Evolutionary conservation across 1,284 basidiomycete genomes (phyloP).

Genomic region (Pseudozyma flocculosa): DNA sequence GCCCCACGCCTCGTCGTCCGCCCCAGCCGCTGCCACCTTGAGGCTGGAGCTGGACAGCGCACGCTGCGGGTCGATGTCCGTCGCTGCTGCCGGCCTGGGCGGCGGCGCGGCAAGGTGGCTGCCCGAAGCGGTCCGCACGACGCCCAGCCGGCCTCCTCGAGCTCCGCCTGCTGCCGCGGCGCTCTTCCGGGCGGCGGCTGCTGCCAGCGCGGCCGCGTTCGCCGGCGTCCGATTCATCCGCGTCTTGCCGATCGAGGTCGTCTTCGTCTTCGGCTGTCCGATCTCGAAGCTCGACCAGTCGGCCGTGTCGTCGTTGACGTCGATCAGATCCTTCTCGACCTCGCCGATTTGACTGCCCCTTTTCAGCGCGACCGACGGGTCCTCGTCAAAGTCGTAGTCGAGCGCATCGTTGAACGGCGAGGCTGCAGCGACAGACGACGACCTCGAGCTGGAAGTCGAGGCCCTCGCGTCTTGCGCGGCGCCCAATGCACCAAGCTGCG

Average conservation of each 20-base stretch:
- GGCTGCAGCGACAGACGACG: too few species aligned
- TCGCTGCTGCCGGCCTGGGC: constrained; percentile 4
- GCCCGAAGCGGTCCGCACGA: background rate
- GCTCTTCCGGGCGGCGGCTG: background rate
- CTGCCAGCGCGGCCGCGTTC: constrained; percentile 1
- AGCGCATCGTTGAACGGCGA: too few species aligned
- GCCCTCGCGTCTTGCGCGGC: too few species aligned
- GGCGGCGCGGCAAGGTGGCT: background rate
- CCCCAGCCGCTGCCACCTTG: constrained; percentile 15
- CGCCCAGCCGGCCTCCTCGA: background rate
- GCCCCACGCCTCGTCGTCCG: constrained; percentile 18
- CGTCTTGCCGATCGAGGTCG: constrained; percentile 11
- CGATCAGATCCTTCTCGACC: constrained; percentile 31
- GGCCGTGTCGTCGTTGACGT: constrained; percentile 45
- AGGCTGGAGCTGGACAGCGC: constrained; percentile 28
- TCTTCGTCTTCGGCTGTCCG: constrained; percentile 30
- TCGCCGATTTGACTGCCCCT: too few species aligned
- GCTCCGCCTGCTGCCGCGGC: background rate
- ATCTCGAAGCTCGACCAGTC: constrained; percentile 47
- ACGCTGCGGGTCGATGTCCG: constrained; percentile 15
- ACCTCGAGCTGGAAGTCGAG: too few species aligned
- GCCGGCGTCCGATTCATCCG: constrained; percentile 17
- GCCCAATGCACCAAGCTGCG: too few species aligned
- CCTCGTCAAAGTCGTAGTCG: background rate
- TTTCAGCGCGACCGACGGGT: background rate